Evolutionary conservation across 768 basidiomycete species (phyloP), one percentile per base, ranked within the genome.

Genomic region (Lactarius hatsudake): DNA sequence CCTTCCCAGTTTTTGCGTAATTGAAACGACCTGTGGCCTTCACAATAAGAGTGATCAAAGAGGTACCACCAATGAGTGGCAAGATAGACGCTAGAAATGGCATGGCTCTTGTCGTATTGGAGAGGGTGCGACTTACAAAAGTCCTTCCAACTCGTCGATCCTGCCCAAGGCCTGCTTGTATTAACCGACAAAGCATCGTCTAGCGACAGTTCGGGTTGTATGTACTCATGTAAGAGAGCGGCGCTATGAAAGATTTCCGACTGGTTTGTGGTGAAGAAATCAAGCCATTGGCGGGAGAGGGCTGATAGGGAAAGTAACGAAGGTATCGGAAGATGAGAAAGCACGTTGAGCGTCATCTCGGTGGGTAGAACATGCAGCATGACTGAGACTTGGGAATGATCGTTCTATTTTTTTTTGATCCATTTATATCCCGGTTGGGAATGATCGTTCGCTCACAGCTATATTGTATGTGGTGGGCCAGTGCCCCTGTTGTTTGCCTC

Each of bases 1-100:
- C 86, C 90, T 2, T 76, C 69, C 90, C 90, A 91, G 53, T 81
- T 83, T 34, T 74, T 77, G 61, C 81, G 77, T 59, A 86, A 78
- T 51, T 78, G 76, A 48, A 79, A 69, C 48, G 82, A 82, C 66
- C 78, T 79, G 66, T 72, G 73, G 69, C 86, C 86, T 89, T 62
- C 20, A 40, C 15, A 68, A 36, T 48, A 20, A 40, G n/a, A 54
- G 63, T 42, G 51, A 63, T 65, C 61, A 67, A 51, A 2, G 12
- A 10, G 38, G 43, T 38, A 58, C 62, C 42, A n/a, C 34, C 28
- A 51, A 26, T 38, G 15, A 13, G 15, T 2, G 23, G 17, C n/a
- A 10, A 18, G 34, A 17, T 36, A 30, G 61, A 28, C 26, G 30
- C 30, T 26, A 5, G 48, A n/a, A 48, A 34, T 20, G 32, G 45